phyloP scores from a whole-genome alignment of 495 filamentous ascomycete genomes.

The Aspergillus indologenus region DNA sequence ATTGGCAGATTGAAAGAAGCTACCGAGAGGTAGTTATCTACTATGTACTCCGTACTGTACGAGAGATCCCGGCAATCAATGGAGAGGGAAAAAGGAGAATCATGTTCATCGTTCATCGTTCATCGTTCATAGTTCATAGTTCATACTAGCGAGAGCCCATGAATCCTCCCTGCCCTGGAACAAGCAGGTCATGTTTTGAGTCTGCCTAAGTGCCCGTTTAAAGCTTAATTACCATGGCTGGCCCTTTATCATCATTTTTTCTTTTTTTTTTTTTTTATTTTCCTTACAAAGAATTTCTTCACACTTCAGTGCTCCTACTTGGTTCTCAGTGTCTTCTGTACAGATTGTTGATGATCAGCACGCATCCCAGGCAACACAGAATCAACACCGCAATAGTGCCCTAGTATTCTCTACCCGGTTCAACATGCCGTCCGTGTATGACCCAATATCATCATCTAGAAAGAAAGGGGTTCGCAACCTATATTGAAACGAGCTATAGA shows the following conservation, averaged over 20 bases:
- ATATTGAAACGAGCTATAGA: constrained; percentile 1
- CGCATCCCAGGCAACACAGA: not conserved
- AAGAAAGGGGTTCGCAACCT: not conserved
- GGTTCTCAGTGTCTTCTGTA: not conserved
- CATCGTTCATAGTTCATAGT: not conserved
- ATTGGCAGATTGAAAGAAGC: not conserved
- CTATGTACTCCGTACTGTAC: too few species aligned
- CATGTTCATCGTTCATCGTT: not conserved
- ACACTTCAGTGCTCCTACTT: not conserved
- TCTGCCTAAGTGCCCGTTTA: constrained; percentile 5
- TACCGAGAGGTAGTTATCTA: too few species aligned
- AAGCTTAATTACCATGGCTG: not conserved
- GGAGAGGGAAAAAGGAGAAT: not conserved
- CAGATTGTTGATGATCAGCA: not conserved
- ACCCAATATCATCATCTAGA: not conserved
- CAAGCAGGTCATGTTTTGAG: constrained; percentile 2
- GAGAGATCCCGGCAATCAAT: too few species aligned
- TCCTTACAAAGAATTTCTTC: too few species aligned
- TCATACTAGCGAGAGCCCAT: not conserved
- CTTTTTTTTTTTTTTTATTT: too few species aligned
- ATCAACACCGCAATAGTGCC: not conserved
- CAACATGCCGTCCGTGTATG: too few species aligned
- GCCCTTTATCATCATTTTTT: not conserved
- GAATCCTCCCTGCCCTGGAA: not conserved
- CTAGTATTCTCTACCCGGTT: too few species aligned